phyloP scores from a whole-genome alignment of 352 stramenopile species.

The Achlya hypogyna region DNA sequence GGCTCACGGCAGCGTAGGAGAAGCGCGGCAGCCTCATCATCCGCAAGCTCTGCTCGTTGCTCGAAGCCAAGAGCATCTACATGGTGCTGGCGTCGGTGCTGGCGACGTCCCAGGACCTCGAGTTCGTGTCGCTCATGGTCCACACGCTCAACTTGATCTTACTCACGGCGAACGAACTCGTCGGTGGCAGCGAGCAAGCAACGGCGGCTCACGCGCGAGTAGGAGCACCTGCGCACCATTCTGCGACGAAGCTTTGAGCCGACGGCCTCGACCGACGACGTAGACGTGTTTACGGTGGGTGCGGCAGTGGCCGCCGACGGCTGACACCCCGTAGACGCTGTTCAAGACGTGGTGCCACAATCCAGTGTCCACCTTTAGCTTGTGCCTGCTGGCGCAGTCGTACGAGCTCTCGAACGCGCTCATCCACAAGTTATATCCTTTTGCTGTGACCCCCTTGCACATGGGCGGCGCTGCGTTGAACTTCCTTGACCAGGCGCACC shows the following conservation, averaged over 20 bases:
- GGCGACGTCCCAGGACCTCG: conserved; percentile 62
- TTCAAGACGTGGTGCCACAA: conserved; percentile 97
- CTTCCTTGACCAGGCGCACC: conserved; percentile 31
- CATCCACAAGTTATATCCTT: conserved; percentile 92
- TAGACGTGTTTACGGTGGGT: conserved; percentile 68
- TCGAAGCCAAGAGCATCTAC: conserved; percentile 98
- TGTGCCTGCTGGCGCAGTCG: conserved; percentile 96
- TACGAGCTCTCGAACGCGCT: conserved; percentile 96
- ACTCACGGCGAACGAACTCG: conserved; percentile 96
- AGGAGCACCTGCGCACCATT: conserved; percentile 67
- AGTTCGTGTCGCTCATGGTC: conserved; percentile 98
- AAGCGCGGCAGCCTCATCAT: conserved; percentile 96
- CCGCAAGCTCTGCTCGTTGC: conserved; percentile 95
- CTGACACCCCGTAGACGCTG: conserved; percentile 35
- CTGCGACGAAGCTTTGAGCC: conserved; percentile 69
- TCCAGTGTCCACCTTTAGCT: conserved; percentile 92
- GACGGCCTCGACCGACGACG: conserved; percentile 55
- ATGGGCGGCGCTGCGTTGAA: too few relatives aligned
- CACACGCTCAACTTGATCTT: conserved; percentile 99
- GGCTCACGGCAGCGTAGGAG: conserved; percentile 60
- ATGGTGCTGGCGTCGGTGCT: conserved; percentile 95
- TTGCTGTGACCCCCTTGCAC: conserved; percentile 11
- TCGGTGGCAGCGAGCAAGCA: background rate
- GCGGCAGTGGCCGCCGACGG: background rate
- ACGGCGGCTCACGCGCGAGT: background rate